A percentile compares a stretch with the other conserved stretches of the same genome.
Conservation (phyloP, 2,329 filamentous ascomycete genomes). For the Neodidymelliopsis sp. region DNA sequence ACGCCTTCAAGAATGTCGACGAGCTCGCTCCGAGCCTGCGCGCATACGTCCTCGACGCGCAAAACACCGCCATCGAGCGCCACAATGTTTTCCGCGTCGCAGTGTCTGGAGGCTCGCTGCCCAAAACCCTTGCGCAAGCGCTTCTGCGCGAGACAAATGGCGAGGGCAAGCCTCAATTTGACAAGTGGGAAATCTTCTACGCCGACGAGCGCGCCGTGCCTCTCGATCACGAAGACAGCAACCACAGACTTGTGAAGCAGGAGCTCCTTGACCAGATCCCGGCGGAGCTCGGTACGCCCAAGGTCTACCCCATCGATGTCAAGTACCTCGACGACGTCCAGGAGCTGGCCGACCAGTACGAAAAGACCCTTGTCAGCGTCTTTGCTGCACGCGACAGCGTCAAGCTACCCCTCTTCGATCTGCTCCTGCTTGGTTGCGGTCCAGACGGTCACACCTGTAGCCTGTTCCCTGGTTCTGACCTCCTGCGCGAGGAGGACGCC, state of each 20-base stretch:
- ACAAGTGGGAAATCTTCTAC: slow-evolving; percentile 98
- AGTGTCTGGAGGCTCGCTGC: slow-evolving; percentile 92
- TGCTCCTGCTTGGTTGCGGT: slow-evolving; percentile 90
- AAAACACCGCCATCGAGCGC: slow-evolving; percentile 79
- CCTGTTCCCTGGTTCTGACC: slow-evolving; percentile 87
- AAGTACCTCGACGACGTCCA: slow-evolving; percentile 77
- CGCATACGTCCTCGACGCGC: slow-evolving; percentile 80
- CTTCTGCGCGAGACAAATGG: slow-evolving; percentile 67
- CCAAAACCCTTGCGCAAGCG: slow-evolving; percentile 84
- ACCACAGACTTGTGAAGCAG: slow-evolving; percentile 85
- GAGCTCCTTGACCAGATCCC: slow-evolving; percentile 92
- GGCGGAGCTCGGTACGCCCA: slow-evolving; percentile 68
- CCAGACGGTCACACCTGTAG: slow-evolving; percentile 98
- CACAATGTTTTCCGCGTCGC: slow-evolving; percentile 89
- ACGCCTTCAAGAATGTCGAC: slow-evolving; percentile 75
- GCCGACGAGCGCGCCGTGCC: slow-evolving; percentile 96
- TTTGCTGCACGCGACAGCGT: slow-evolving; percentile 95
- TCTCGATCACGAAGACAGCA: slow-evolving; percentile 90
- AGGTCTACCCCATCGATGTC: slow-evolving; percentile 80
- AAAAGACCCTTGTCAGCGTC: slow-evolving; percentile 81
- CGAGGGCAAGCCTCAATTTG: slow-evolving; percentile 75
- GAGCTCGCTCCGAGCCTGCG: slow-evolving; percentile 80
- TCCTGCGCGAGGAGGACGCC: slow-evolving; percentile 84
- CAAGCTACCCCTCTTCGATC: slow-evolving; percentile 92
- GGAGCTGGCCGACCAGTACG: slow-evolving; percentile 92